A percentile compares a stretch with the other conserved stretches of the same genome.
These are phyloP conservation scores for Aspergillus sp. DNA, from an alignment of 2,329 filamentous ascomycete species.

Conservation along the genomic window DNA sequence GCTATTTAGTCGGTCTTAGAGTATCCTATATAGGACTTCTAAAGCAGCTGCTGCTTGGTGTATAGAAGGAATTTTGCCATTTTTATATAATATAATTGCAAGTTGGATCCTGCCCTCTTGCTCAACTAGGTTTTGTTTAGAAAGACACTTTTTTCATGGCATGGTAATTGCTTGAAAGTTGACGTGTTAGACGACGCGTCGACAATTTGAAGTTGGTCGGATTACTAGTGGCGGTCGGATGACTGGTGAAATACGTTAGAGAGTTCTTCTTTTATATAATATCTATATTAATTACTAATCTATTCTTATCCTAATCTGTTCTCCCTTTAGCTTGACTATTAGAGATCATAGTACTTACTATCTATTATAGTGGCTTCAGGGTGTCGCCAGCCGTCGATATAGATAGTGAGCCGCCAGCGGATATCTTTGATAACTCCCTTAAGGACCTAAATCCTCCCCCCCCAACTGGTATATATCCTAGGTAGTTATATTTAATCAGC, in stretches of 20 bases:
- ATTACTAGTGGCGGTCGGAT: background rate
- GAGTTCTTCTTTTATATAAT: too few relatives aligned
- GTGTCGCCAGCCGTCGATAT: too few relatives aligned
- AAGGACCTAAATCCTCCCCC: too few relatives aligned
- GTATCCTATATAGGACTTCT: background rate
- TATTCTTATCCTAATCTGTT: too few relatives aligned
- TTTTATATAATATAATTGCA: background rate
- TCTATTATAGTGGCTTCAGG: too few relatives aligned
- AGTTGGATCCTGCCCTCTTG: constrained; percentile 5
- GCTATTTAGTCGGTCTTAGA: background rate
- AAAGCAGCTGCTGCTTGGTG: constrained; percentile 6
- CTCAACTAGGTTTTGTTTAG: background rate
- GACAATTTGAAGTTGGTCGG: background rate
- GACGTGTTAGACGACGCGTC: background rate
- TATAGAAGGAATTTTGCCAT: background rate
- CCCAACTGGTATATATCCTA: too few relatives aligned
- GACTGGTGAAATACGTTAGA: background rate
- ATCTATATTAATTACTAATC: too few relatives aligned
- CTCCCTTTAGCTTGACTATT: too few relatives aligned
- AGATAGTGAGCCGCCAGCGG: too few relatives aligned
- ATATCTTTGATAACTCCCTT: too few relatives aligned
- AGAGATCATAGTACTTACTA: too few relatives aligned
- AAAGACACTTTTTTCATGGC: constrained; percentile 4
- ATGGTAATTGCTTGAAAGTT: constrained; percentile 11
- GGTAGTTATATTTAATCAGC: too few relatives aligned